Evolutionary conservation across 352 stramenopile species (phyloP).

Genomic region (Poterioochromonas sp.): DNA sequence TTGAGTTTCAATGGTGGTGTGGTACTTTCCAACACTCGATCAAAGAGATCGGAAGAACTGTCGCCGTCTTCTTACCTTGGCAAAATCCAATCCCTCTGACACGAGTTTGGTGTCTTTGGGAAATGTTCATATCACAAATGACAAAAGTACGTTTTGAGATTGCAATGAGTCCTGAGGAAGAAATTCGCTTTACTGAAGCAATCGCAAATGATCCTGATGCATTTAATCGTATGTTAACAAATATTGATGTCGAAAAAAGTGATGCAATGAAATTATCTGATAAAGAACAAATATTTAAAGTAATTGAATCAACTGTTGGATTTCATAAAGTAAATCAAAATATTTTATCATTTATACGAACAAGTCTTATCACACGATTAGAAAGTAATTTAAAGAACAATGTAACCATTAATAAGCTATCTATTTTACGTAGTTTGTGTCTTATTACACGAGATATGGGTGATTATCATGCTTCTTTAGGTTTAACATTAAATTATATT

Average conservation of each 20-base stretch:
- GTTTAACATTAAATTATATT: neutral
- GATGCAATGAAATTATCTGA: neutral
- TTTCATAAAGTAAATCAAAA: neutral
- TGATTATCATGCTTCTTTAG: neutral
- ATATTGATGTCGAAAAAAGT: constrained; percentile 20
- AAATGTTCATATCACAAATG: neutral
- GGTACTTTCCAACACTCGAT: constrained; percentile 1
- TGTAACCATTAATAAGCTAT: neutral
- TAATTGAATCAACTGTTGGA: neutral
- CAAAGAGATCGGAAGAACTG: neutral
- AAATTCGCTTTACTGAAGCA: neutral
- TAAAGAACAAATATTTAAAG: constrained; percentile 9
- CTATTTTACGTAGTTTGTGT: neutral
- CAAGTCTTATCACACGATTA: neutral
- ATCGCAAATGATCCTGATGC: neutral
- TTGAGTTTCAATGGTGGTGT: constrained; percentile 17
- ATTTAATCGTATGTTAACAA: neutral
- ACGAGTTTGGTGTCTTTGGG: constrained; percentile 23
- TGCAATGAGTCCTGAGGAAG: neutral
- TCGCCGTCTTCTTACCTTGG: constrained; percentile 1
- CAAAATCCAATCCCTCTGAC: constrained; percentile 18
- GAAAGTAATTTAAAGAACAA: neutral
- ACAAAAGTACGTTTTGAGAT: constrained; percentile 16
- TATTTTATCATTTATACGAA: neutral
- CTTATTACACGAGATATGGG: neutral